Evolutionary conservation across 2,329 filamentous ascomycete species (phyloP), one percentile per base, ranked within the genome.

Genomic region (Penicillium oxalicum): DNA sequence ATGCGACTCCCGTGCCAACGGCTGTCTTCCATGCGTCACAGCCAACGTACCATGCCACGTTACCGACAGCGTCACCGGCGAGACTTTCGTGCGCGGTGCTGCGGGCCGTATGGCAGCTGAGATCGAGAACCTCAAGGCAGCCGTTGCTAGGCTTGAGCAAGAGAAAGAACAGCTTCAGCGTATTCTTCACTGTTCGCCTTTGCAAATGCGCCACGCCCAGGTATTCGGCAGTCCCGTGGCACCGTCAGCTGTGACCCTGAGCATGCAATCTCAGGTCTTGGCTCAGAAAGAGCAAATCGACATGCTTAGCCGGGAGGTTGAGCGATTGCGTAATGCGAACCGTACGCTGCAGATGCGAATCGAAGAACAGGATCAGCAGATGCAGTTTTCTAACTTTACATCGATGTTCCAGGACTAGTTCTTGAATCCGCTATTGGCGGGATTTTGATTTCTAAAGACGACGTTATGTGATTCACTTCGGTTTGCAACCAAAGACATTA

Each of bases 141-240:
- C 13, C 6, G 40, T 49, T 13, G 39, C 35, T 27, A 13, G 4
- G 36, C 38, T 44, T 60, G 60, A 43, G 47, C 11, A 53, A 53
- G 12, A 64, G 59, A 41, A 58, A 58, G 53, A 57, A 48, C 38
- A 42, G 29, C 40, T 42, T 12, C 40, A 13, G 13, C n/a, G 9
- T 5, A 11, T 13, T 7, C 9, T 37, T 29, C 18, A 12, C 27
- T 18, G 12, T 9, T 3, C 4, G 12, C 7, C 29, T 2, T 12
- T 33, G 12, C 28, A 11, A 33, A 13, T 34, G 18, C 18, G 28
- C 13, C 27, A 18, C 32, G 9, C 12, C 9, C 4, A 9, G 9
- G 11, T 18, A 7, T 6, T 9, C 11, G 24, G 9, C n/a, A 9
- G n/a, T 7, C 18, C 27, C 39, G 1, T 5, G 8, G 8, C 11